Base-by-base conservation (phyloP, 2,329 filamentous ascomycete species). In the Pezicula rhizophila region DNA sequence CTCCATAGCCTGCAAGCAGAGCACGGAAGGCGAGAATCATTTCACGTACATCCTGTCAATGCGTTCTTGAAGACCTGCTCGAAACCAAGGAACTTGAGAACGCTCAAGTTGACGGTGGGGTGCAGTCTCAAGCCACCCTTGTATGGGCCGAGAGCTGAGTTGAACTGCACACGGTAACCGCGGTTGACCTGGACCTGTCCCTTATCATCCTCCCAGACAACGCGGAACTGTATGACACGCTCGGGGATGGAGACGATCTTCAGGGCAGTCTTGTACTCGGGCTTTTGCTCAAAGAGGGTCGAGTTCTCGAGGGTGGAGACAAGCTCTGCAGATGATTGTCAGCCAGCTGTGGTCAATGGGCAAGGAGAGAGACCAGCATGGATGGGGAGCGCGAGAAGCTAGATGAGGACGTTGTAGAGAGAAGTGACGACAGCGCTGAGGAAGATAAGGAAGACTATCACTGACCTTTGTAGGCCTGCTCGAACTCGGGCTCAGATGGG, bases 41-140 rank as follows among this genome's bases (percentile, higher is more conserved):
- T 45, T 40, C 51, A 82, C 87, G 77, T 76, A 91, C 87, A 74
- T 66, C 93, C 93, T 54, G 93, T 97, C 60, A 97, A 77, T 60
- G 93, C 93, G 88, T 97, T 97, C 82, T 97, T 97, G 81, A 97
- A 97, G 75, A 92, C 95, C 77, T 97, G 93, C 83, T 99, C 93
- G 65, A 97, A 97, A 58, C 92, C 93, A 66, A 99, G 80, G 76
- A 97, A 97, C 78, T 99, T 99, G 64, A 99, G 82, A 65, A 85
- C 82, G 54, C 79, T 83, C 65, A 85, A 69, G 71, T 86, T 93
- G 71, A 93, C 89, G 10, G 85, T 84, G 54, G 92, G 93, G 72
- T 99, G 93, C 72, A 99, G 89, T 61, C 93, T 81, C 60, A 97
- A 84, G 68, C 93, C 93, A 59, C 93, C 93, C 82, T 97, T 97